Evolutionary conservation across 352 stramenopile genomes (phyloP).

Genomic region (Globisporangium cystogenes): DNA sequence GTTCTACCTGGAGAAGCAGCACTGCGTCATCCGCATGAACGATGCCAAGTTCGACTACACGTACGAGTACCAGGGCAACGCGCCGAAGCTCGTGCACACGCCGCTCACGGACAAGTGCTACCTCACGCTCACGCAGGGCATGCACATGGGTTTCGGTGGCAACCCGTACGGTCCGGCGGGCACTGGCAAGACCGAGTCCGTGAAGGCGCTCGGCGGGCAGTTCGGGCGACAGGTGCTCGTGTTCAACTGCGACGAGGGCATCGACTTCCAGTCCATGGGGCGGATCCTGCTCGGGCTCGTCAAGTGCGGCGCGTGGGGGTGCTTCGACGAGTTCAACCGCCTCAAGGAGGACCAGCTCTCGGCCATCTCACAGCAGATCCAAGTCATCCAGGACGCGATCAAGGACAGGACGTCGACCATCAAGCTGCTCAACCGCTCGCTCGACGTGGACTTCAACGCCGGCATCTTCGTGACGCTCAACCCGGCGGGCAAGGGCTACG

Average conservation of each 20-base stretch:
- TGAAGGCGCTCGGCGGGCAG: constrained; percentile 90
- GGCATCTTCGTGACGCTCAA: constrained; percentile 97
- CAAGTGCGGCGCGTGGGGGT: constrained; percentile 94
- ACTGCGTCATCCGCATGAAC: constrained; percentile 61
- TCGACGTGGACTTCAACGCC: constrained; percentile 91
- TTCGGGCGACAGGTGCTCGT: constrained; percentile 91
- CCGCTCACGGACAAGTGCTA: constrained; percentile 95
- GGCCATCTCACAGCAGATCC: constrained; percentile 93
- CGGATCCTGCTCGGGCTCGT: constrained; percentile 94
- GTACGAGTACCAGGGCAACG: constrained; percentile 95
- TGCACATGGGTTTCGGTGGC: constrained; percentile 91
- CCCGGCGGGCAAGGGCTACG: constrained; percentile 92
- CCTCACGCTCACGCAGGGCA: constrained; percentile 92
- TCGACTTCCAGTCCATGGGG: constrained; percentile 94
- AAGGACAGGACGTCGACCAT: constrained; percentile 76
- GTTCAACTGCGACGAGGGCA: constrained; percentile 94
- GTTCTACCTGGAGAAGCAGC: constrained; percentile 82
- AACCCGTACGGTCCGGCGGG: constrained; percentile 93
- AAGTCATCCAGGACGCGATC: constrained; percentile 93
- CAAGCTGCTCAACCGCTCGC: constrained; percentile 70
- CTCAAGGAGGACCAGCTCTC: constrained; percentile 94
- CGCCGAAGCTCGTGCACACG: constrained; percentile 91
- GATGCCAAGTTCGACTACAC: constrained; percentile 89
- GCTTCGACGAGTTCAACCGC: constrained; percentile 96
- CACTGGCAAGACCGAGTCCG: constrained; percentile 94